Conservation (phyloP, 441 rosid species). For the Adansonia madagascariensis region DNA sequence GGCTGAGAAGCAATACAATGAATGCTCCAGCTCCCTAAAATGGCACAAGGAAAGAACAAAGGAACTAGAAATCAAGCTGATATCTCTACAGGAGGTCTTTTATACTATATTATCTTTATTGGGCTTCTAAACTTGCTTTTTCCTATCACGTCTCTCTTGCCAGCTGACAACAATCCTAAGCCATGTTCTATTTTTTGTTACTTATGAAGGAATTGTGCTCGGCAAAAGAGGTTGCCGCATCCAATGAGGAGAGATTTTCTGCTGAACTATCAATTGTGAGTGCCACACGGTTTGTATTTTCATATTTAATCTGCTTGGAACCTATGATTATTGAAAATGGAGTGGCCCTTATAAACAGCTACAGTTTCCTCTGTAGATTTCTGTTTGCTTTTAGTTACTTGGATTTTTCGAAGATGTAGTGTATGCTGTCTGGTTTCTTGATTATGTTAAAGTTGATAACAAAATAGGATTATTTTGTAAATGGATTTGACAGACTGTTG, state of each 20-base stretch:
- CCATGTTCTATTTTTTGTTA: slow-evolving; percentile 27
- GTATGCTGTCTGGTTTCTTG: background rate
- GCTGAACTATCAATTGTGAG: slow-evolving; percentile 89
- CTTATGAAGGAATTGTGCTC: slow-evolving; percentile 67
- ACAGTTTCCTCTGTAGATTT: background rate
- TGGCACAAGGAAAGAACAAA: slow-evolving; percentile 81
- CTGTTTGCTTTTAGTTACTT: slow-evolving; percentile 6
- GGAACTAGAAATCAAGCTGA: slow-evolving; percentile 64
- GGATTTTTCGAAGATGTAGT: background rate
- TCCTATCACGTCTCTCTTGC: slow-evolving; percentile 23
- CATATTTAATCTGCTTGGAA: slow-evolving; percentile 10
- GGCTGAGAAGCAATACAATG: slow-evolving; percentile 67
- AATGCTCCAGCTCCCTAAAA: slow-evolving; percentile 65
- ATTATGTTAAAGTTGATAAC: background rate
- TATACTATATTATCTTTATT: slow-evolving; percentile 3
- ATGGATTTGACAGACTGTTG: background rate
- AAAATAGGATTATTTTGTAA: background rate
- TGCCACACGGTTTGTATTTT: slow-evolving; percentile 18
- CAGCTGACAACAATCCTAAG: background rate
- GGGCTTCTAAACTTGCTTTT: background rate
- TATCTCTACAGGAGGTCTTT: slow-evolving; percentile 69
- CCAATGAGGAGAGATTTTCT: slow-evolving; percentile 66
- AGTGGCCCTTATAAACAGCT: background rate
- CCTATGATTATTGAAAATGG: background rate
- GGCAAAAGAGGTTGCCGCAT: slow-evolving; percentile 66